Percentiles rank a stretch among this genome's conserved stretches.
phyloP scores from a whole-genome alignment of 2,329 filamentous ascomycete genomes.

The Pyrenophora tritici-repentis region DNA sequence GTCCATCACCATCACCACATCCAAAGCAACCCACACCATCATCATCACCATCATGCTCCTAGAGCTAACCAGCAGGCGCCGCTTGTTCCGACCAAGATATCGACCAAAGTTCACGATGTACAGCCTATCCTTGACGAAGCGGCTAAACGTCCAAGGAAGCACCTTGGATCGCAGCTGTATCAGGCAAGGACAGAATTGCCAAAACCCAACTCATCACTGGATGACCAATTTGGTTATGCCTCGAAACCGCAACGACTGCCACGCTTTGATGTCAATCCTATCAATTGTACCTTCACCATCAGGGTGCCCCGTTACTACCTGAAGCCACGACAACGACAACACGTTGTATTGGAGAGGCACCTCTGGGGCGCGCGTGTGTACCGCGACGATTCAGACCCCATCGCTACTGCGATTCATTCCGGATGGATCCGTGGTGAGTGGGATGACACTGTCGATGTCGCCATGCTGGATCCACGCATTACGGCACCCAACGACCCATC shows the following conservation, averaged over 20 bases:
- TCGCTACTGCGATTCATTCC: slow-evolving; percentile 89
- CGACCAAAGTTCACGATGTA: slow-evolving; percentile 63
- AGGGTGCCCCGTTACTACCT: slow-evolving; percentile 83
- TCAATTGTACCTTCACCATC: slow-evolving; percentile 86
- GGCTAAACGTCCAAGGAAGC: slow-evolving; percentile 70
- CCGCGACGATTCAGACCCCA: slow-evolving; percentile 91
- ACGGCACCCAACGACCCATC: slow-evolving; percentile 51
- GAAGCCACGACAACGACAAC: slow-evolving; percentile 70
- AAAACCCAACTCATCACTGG: slow-evolving; percentile 48
- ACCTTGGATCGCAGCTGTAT: slow-evolving; percentile 86
- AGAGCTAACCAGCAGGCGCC: slow-evolving; percentile 29
- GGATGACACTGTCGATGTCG: slow-evolving; percentile 74
- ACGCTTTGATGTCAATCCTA: slow-evolving; percentile 72
- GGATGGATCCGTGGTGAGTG: slow-evolving; percentile 93
- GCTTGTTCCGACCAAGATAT: slow-evolving; percentile 59
- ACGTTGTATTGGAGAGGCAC: slow-evolving; percentile 79
- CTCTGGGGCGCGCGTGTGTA: slow-evolving; percentile 95
- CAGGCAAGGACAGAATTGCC: slow-evolving; percentile 65
- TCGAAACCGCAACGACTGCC: slow-evolving; percentile 74
- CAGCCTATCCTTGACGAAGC: slow-evolving; percentile 71
- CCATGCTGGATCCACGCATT: slow-evolving; percentile 64
- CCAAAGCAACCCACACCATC: slow-evolving; percentile 44
- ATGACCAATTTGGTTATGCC: slow-evolving; percentile 62
- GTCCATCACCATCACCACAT: slow-evolving; percentile 49
- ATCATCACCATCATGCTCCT: slow-evolving; percentile 40